These are phyloP conservation scores for Imleria badia DNA, from an alignment of 768 basidiomycete species.

Conservation along the genomic window DNA sequence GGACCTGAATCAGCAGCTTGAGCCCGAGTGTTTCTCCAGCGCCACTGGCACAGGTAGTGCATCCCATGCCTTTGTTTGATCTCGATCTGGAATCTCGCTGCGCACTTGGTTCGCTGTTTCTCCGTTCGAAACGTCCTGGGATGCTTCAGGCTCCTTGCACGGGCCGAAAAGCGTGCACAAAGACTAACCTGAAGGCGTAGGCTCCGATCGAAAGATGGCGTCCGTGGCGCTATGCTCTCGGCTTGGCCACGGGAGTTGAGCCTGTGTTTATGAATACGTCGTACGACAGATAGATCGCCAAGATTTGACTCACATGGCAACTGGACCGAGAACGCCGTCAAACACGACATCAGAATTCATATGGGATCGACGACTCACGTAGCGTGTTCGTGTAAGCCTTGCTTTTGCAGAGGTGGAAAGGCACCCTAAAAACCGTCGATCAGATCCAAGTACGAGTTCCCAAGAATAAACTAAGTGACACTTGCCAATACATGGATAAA, in stretches of 20 bases:
- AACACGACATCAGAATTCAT: not conserved
- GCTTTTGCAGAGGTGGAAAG: not conserved
- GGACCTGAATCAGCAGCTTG: no score
- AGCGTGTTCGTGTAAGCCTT: conserved; percentile 1
- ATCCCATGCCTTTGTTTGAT: not conserved
- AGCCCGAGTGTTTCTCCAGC: no score
- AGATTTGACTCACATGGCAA: not conserved
- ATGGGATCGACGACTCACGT: not conserved
- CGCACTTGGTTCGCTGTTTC: not conserved
- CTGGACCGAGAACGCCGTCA: not conserved
- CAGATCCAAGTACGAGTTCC: not conserved
- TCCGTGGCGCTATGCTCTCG: not conserved
- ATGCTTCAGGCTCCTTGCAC: not conserved
- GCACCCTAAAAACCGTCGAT: not conserved
- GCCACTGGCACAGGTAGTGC: not conserved
- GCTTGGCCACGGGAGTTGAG: not conserved
- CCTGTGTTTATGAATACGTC: not conserved
- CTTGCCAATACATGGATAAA: not conserved
- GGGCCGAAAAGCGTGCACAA: no score
- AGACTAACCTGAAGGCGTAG: not conserved
- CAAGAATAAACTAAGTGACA: not conserved
- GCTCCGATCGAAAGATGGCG: not conserved
- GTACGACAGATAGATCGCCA: not conserved
- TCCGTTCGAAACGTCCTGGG: not conserved
- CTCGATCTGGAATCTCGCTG: not conserved